Percentiles rank a stretch among this genome's conserved stretches.
phyloP scores from a whole-genome alignment of 768 basidiomycete genomes.

The Pleurotus citrinopileatus region DNA sequence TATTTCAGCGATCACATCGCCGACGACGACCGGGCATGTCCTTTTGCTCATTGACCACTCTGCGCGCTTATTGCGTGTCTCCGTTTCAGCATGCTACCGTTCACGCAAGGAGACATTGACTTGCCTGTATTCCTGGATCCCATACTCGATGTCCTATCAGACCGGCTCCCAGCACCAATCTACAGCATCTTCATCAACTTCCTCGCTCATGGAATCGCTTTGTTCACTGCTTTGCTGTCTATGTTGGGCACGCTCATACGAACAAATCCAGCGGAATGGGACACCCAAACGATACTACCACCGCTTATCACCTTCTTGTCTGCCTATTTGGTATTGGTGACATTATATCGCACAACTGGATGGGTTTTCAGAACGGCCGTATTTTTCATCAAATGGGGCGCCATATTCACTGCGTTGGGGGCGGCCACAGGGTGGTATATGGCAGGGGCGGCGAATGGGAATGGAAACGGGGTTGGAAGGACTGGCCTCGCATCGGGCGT shows the following conservation, averaged over 20 bases:
- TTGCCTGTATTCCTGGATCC: conserved; percentile 53
- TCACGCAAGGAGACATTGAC: conserved; percentile 23
- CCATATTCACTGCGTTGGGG: conserved; percentile 51
- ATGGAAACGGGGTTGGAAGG: conserved; percentile 28
- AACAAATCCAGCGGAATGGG: conserved; percentile 58
- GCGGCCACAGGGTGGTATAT: conserved; percentile 52
- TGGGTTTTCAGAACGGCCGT: conserved; percentile 68
- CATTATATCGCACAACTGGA: conserved; percentile 73
- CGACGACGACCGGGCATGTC: no score
- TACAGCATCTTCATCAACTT: conserved; percentile 49
- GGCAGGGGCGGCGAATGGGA: conserved; percentile 30
- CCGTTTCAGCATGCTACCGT: neutral
- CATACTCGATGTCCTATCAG: conserved; percentile 50
- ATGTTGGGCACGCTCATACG: conserved; percentile 47
- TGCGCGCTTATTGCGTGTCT: no score
- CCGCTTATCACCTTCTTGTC: conserved; percentile 70
- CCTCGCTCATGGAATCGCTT: conserved; percentile 49
- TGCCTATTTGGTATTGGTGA: conserved; percentile 75
- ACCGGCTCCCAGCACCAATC: conserved; percentile 52
- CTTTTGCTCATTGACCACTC: no score
- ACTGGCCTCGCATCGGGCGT: conserved; percentile 37
- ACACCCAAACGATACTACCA: conserved; percentile 64
- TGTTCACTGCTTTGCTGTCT: conserved; percentile 45
- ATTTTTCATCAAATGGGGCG: conserved; percentile 79
- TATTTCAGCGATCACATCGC: no score